Conservation (phyloP, 805 yeast species). For the Candida morakotiae region DNA sequence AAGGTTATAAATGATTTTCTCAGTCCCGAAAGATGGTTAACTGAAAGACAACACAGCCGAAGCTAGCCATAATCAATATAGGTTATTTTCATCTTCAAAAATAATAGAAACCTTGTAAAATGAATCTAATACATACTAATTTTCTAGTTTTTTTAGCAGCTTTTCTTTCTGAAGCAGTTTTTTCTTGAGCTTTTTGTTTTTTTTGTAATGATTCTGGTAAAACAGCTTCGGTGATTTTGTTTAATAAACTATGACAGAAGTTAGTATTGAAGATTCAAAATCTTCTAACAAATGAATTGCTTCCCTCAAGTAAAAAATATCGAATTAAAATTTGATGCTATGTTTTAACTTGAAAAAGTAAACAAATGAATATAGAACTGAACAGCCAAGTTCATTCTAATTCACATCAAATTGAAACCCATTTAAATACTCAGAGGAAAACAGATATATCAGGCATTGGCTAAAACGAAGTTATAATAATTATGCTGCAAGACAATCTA, state of each 20-base stretch:
- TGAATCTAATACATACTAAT: conserved; percentile 60
- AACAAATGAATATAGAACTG: conserved; percentile 24
- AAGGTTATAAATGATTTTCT: conserved; percentile 23
- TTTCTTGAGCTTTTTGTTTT: conserved; percentile 75
- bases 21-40: conserved; percentile 90
- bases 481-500: conserved; percentile 38
- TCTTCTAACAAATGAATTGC: conserved; percentile 3
- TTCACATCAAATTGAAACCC: conserved; percentile 16
- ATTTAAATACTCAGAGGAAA: conserved; percentile 33
- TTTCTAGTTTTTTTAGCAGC: conserved; percentile 76
- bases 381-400: conserved; percentile 38
- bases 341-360: conserved; percentile 21
- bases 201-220: conserved; percentile 85
- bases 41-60: conserved; percentile 66
- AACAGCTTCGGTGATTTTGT: conserved; percentile 35
- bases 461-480: conserved; percentile 22
- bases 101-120: conserved; percentile 5
- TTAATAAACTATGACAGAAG: conserved; percentile 11
- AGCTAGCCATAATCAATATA: conserved; percentile 57
- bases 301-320: conserved; percentile 10
- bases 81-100: conserved; percentile 51
- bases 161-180: conserved; percentile 72
- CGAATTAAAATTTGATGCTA: conserved; percentile 10
- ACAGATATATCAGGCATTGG: conserved; percentile 43
- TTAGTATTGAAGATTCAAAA: conserved; percentile 18